These are phyloP conservation scores for Aureobasidium sp. DNA, from an alignment of 2,329 filamentous ascomycete species.

Conservation along the genomic window DNA sequence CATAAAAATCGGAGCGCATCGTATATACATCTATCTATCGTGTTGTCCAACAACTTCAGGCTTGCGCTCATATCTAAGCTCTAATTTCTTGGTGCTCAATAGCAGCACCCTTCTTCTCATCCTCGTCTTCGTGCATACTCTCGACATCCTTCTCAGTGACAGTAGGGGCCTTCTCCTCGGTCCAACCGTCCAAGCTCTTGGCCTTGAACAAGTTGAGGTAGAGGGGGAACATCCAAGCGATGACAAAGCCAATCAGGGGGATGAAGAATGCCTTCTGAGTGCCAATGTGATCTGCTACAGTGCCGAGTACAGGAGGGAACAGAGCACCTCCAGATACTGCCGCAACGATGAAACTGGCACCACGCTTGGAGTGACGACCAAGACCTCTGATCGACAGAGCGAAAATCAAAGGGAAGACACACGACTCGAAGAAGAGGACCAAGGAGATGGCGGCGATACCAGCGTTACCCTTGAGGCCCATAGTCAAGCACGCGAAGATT, in stretches of 20 bases:
- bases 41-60: neutral
- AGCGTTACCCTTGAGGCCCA: constrained; percentile 3
- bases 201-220: constrained; percentile 52
- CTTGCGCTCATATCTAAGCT: neutral
- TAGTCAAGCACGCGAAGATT: neutral
- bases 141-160: constrained; percentile 24
- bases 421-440: constrained; percentile 73
- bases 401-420: constrained; percentile 75
- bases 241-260: constrained; percentile 45
- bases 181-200: constrained; percentile 52
- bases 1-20: no score
- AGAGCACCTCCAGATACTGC: constrained; percentile 65
- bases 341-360: constrained; percentile 62
- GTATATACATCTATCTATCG: neutral
- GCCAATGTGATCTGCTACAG: constrained; percentile 53
- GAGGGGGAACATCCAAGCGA: constrained; percentile 37
- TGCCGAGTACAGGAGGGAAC: constrained; percentile 63
- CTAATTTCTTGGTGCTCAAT: constrained; percentile 1
- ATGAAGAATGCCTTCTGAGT: constrained; percentile 59
- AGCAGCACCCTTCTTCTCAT: constrained; percentile 7
- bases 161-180: constrained; percentile 34
- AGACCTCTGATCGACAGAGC: constrained; percentile 68
- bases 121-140: neutral
- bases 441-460: constrained; percentile 38
- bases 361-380: constrained; percentile 68